Percentiles rank a stretch among this genome's conserved stretches.
Evolutionary conservation across 352 stramenopile genomes (phyloP).

Genomic region (Globisporangium acanthophoron): DNA sequence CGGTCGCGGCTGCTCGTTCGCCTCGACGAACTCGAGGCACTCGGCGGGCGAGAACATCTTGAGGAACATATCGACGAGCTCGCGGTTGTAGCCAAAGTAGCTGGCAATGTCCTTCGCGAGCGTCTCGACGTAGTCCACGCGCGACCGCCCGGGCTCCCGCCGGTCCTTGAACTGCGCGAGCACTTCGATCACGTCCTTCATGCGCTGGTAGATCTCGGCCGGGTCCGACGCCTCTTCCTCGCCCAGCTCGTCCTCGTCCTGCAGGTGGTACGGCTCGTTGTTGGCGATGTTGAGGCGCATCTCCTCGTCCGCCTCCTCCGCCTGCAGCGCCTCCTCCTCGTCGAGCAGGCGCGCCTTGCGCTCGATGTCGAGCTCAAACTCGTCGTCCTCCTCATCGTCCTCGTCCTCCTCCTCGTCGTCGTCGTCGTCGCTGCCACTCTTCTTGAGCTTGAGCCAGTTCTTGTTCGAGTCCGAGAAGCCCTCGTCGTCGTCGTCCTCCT

Average conservation of each 20-base stretch:
- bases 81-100: constrained; percentile 98
- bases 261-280: constrained; percentile 79
- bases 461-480: constrained; percentile 85
- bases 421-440: constrained; percentile 32
- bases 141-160: constrained; percentile 88
- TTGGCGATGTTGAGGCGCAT: constrained; percentile 85
- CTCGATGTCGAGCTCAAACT: constrained; percentile 83
- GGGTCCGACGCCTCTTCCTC: constrained; percentile 65
- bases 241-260: constrained; percentile 72
- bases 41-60: constrained; percentile 98
- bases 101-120: constrained; percentile 91
- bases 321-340: constrained; percentile 65
- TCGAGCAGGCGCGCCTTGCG: constrained; percentile 80
- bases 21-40: constrained; percentile 98
- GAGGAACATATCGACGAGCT: constrained; percentile 97
- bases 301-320: constrained; percentile 73
- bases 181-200: constrained; percentile 92
- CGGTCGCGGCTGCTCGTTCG: constrained; percentile 96
- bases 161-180: constrained; percentile 94
- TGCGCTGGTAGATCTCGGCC: constrained; percentile 89
- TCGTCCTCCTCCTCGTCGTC: constrained; percentile 49
- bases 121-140: constrained; percentile 95
- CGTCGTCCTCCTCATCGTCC: constrained; percentile 30
- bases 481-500: constrained; percentile 43
- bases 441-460: constrained; percentile 82